Percentiles rank a stretch among this genome's conserved stretches.
These are phyloP conservation scores for Wolfiporia cocos DNA, from an alignment of 1,284 basidiomycete genomes.

Conservation along the genomic window DNA sequence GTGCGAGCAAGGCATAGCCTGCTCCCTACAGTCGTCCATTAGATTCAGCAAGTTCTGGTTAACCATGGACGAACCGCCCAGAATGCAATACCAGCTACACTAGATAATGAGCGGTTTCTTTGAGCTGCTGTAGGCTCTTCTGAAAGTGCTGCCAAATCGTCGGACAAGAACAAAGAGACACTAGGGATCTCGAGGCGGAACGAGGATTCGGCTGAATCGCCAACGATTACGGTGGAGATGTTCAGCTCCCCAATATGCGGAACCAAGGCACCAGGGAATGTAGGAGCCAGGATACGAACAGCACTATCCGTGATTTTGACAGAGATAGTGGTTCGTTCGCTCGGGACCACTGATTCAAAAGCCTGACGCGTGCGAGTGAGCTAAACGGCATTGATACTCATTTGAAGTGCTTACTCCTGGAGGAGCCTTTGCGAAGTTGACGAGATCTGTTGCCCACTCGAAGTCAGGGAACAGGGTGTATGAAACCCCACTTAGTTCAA, in stretches of 20 bases:
- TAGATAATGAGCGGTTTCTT: constrained; percentile 1
- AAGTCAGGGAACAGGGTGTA: constrained; percentile 61
- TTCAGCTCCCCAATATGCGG: constrained; percentile 61
- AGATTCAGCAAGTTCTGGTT: constrained; percentile 7
- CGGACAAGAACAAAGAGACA: constrained; percentile 51
- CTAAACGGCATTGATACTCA: constrained; percentile 5
- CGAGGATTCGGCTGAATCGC: constrained; percentile 50
- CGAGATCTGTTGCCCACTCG: constrained; percentile 61
- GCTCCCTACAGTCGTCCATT: constrained; percentile 29
- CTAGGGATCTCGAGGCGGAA: constrained; percentile 45
- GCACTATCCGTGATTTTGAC: constrained; percentile 70
- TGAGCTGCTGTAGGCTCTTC: constrained; percentile 11
- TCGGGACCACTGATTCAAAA: constrained; percentile 92
- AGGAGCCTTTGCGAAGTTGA: constrained; percentile 74
- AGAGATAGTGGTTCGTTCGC: constrained; percentile 73
- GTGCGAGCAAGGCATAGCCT: constrained; percentile 66
- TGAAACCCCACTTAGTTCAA: constrained; percentile 63
- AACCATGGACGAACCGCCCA: constrained; percentile 60
- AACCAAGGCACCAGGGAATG: constrained; percentile 58
- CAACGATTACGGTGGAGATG: constrained; percentile 67
- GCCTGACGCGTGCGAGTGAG: too few relatives aligned
- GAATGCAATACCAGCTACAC: constrained; percentile 33
- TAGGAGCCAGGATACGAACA: constrained; percentile 53
- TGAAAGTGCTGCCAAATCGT: constrained; percentile 42
- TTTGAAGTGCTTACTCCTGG: constrained; percentile 62